Base-by-base conservation (phyloP, 2,329 filamentous ascomycete genomes). In the Diaporthe citrichinensis region DNA sequence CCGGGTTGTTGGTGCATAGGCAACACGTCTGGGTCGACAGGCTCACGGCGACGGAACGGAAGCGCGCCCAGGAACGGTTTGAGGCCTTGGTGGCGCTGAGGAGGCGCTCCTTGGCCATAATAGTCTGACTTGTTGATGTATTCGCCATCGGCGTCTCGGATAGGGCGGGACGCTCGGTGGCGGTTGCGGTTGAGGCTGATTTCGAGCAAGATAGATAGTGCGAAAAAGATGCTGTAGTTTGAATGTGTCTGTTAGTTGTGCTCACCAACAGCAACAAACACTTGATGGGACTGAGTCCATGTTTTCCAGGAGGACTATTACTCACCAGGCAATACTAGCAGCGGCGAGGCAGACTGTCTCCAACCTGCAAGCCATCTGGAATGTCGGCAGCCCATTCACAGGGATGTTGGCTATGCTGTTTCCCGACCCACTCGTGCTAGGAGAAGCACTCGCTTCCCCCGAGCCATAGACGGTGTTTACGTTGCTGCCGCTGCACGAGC, bases 281-380 rank as follows among this genome's bases (percentile, higher is more conserved):
- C 12, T 8, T 5, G 31, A 14, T 17, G 41, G 14, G 4, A 25
- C 4, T 17, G 9, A 34, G n/a, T 1, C 8, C 3, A 25, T 68
- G 41, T 49, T 65, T 3, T 41, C 7, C 12, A 23, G 2, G 36
- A 31, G 9, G 12, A 9, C 25, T 17, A 28, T 46, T 49, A 86
- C 88, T 86, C 84, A 92, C 88, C 89, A 89, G 81, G 86, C 91
- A 77, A 92, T 87, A 76, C 94, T 90, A 9, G 92, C 84, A 57
- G 93, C 90, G 2, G 91, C 91, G 79, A 94, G 94, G 71, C 84
- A 86, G 57, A 88, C 92, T 72, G 90, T 93, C 83, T 94, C 90
- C 74, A 94, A 79, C 71, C 84, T 85, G 85, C 93, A 94, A 4
- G 90, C 89, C 51, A 74, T 46, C 34, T 72, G 75, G 25, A 76